Conservation (phyloP, 2,329 filamentous ascomycete genomes). For the Neurospora sp. region DNA sequence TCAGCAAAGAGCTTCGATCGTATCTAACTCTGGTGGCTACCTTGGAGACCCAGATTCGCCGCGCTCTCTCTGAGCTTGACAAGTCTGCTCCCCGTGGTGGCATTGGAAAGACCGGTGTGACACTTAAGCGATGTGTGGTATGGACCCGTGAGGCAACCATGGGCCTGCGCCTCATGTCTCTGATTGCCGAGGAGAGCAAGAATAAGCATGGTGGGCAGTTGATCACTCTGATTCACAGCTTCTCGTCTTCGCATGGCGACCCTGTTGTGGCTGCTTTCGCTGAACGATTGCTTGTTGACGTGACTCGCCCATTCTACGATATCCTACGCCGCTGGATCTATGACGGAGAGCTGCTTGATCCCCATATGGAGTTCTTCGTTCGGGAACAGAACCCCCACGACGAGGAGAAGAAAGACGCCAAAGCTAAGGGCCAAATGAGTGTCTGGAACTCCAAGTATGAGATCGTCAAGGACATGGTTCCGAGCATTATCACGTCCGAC, state of each 20-base stretch:
- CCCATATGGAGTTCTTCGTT: slow-evolving; percentile 92
- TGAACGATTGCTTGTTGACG: slow-evolving; percentile 73
- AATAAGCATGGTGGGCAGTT: slow-evolving; percentile 79
- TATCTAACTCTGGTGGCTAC: slow-evolving; percentile 89
- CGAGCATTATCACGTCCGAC: slow-evolving; percentile 83
- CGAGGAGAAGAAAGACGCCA: slow-evolving; percentile 33
- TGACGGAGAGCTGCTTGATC: slow-evolving; percentile 94
- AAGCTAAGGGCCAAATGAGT: slow-evolving; percentile 62
- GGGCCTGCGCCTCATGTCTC: slow-evolving; percentile 83
- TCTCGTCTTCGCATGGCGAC: slow-evolving; percentile 89
- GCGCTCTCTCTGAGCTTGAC: slow-evolving; percentile 67
- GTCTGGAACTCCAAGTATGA: slow-evolving; percentile 99
- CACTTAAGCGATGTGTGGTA: slow-evolving; percentile 87
- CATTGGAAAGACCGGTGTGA: slow-evolving; percentile 80
- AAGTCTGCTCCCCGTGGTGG: slow-evolving; percentile 57
- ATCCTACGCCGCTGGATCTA: slow-evolving; percentile 97
- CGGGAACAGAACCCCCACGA: slow-evolving; percentile 61
- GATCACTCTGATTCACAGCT: slow-evolving; percentile 86
- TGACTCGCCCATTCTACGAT: slow-evolving; percentile 92
- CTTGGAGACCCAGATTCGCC: slow-evolving; percentile 81
- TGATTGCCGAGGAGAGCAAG: slow-evolving; percentile 87
- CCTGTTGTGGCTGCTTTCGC: slow-evolving; percentile 91
- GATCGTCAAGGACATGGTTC: slow-evolving; percentile 75
- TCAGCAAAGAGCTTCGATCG: slow-evolving; percentile 74
- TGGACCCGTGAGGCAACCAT: slow-evolving; percentile 98